These are phyloP conservation scores for Liquidambar formosana DNA, from an alignment of 164 flowering plant species.

Conservation along the genomic window DNA sequence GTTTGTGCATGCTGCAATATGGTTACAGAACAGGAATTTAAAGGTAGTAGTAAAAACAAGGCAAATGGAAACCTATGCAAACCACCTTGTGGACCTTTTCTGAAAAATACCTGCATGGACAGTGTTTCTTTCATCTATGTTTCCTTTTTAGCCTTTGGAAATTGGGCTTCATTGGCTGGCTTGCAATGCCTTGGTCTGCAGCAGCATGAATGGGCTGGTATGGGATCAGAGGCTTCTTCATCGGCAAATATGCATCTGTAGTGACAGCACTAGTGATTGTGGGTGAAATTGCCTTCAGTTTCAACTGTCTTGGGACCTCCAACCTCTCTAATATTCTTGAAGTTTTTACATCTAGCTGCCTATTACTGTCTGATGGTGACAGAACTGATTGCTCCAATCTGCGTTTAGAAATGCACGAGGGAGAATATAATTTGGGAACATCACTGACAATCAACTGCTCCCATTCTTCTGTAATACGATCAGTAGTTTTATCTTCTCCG, in stretches of 20 bases:
- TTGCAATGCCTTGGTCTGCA: slow-evolving; percentile 27
- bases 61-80: neutral
- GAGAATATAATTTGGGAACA: slow-evolving; percentile 38
- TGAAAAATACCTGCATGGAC: neutral
- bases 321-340: slow-evolving; percentile 86
- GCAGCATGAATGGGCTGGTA: slow-evolving; percentile 26
- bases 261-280: slow-evolving; percentile 10
- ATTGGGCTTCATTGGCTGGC: slow-evolving; percentile 70
- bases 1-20: no score
- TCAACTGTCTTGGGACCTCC: slow-evolving; percentile 64
- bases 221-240: slow-evolving; percentile 56
- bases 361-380: slow-evolving; percentile 34
- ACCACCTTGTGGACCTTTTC: neutral
- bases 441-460: slow-evolving; percentile 66
- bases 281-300: slow-evolving; percentile 41
- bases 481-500: slow-evolving; percentile 25
- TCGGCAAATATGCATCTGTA: slow-evolving; percentile 22
- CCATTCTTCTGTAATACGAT: slow-evolving; percentile 65
- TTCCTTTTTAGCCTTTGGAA: slow-evolving; percentile 72
- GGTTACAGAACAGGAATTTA: no score
- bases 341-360: slow-evolving; percentile 61
- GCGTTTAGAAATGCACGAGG: slow-evolving; percentile 32
- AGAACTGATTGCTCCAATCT: slow-evolving; percentile 25
- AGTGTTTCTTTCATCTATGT: slow-evolving; percentile 21
- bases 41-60: neutral